Evolutionary conservation across 768 basidiomycete species (phyloP).

Genomic region (Dacryopinax primogenitus): DNA sequence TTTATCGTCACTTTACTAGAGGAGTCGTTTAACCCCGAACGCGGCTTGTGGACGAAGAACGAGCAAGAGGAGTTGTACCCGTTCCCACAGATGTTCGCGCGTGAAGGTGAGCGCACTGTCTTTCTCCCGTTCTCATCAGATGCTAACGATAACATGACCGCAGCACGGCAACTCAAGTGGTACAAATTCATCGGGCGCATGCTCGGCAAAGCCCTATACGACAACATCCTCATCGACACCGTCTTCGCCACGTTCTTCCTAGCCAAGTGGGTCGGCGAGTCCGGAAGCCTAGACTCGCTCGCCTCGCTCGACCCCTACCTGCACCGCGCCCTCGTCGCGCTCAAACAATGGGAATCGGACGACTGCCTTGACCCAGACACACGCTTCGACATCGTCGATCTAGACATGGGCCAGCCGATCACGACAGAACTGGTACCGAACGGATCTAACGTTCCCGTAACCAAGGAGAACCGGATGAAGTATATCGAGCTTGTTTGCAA

Average conservation of each 20-base stretch:
- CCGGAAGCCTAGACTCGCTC: conserved; percentile 86
- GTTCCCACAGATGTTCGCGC: conserved; percentile 82
- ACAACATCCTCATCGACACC: conserved; percentile 88
- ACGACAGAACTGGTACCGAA: conserved; percentile 67
- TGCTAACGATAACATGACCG: not conserved
- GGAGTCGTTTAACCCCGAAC: conserved; percentile 89
- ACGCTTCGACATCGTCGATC: not conserved
- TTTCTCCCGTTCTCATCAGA: not conserved
- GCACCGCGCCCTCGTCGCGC: conserved; percentile 79
- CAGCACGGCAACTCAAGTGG: conserved; percentile 73
- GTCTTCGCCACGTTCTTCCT: conserved; percentile 94
- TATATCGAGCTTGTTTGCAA: conserved; percentile 86
- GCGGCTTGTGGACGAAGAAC: conserved; percentile 86
- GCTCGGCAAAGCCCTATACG: conserved; percentile 91
- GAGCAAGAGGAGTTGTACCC: conserved; percentile 91
- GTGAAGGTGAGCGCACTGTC: conserved; percentile 63
- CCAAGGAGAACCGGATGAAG: conserved; percentile 73
- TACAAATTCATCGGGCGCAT: conserved; percentile 87
- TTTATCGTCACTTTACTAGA: conserved; percentile 80
- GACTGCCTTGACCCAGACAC: not conserved
- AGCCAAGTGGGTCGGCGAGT: conserved; percentile 86
- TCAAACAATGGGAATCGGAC: conserved; percentile 64
- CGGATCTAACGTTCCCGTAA: conserved; percentile 72
- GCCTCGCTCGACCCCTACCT: conserved; percentile 82
- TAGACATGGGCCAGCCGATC: conserved; percentile 66